phyloP scores from a whole-genome alignment of 345 rosid genomes.

The Eucalyptus tenuipes region DNA sequence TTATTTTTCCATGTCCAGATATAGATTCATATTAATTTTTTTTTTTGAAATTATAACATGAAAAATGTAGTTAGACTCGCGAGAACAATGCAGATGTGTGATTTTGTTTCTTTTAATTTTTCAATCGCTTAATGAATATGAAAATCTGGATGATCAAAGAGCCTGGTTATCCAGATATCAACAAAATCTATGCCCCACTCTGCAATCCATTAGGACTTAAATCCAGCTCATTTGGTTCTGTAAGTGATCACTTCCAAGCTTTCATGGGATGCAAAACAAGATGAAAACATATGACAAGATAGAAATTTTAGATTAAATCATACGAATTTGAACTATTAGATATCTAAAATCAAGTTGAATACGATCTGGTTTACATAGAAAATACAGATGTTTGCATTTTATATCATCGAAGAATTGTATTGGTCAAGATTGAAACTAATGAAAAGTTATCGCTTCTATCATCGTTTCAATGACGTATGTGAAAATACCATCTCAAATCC shows the following conservation, averaged over 20 bases:
- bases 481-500: not conserved
- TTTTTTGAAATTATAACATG: not conserved
- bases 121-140: not conserved
- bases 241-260: not conserved
- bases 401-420: not conserved
- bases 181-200: conserved; percentile 24
- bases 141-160: not conserved
- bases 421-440: not conserved
- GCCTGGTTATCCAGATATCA: conserved; percentile 1
- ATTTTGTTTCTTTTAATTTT: not conserved
- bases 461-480: not conserved
- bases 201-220: conserved; percentile 5
- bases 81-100: conserved; percentile 13
- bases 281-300: not conserved
- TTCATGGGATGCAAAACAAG: not conserved
- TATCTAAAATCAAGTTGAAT: not conserved
- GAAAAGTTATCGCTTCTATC: not conserved
- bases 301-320: not conserved
- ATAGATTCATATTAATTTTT: not conserved
- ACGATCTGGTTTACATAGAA: not conserved
- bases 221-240: not conserved
- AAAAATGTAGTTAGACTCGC: conserved; percentile 9
- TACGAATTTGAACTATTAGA: not conserved
- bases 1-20: not conserved
- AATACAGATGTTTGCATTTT: not conserved